These are phyloP conservation scores for Colletotrichum magnum DNA, from an alignment of 2,329 filamentous ascomycete genomes.

Conservation along the genomic window DNA sequence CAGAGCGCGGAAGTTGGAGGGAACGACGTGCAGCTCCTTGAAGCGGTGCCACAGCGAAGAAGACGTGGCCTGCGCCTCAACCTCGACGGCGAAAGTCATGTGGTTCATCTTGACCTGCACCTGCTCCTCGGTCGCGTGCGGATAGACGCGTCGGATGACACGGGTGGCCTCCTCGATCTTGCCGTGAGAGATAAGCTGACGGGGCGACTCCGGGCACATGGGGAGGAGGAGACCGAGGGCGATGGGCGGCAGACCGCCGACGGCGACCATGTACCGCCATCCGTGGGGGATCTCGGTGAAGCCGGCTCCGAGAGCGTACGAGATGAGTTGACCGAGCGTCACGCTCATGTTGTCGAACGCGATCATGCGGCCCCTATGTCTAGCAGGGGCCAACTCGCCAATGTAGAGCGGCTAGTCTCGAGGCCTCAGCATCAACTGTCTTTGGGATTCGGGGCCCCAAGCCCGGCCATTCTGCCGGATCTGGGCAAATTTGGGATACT, in stretches of 20 bases:
- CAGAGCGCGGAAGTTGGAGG: conserved; percentile 60
- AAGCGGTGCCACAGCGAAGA: conserved; percentile 58
- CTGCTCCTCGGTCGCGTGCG: conserved; percentile 57
- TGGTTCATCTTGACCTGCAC: conserved; percentile 60
- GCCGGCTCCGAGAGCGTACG: conserved; percentile 57
- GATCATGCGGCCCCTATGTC: conserved; percentile 64
- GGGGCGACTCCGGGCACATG: conserved; percentile 64
- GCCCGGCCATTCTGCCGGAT: background rate
- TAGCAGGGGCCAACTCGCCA: conserved; percentile 64
- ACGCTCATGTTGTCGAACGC: conserved; percentile 63
- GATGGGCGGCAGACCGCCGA: conserved; percentile 63
- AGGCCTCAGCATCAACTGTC: conserved; percentile 15
- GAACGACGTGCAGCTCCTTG: conserved; percentile 62
- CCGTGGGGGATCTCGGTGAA: conserved; percentile 58
- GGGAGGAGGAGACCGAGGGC: conserved; percentile 58
- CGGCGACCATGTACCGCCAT: conserved; percentile 66
- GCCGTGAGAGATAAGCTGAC: conserved; percentile 60
- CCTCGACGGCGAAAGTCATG: conserved; percentile 56
- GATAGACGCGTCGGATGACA: conserved; percentile 58
- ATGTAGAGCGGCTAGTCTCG: conserved; percentile 55
- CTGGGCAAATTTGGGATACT: conserved; percentile 14
- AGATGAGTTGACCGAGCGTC: conserved; percentile 58
- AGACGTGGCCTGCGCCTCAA: conserved; percentile 54
- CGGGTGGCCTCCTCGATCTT: conserved; percentile 55
- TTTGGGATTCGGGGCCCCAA: background rate